phyloP scores from a whole-genome alignment of 1,139 yeast genomes.

The Arxiozyma bovina region DNA sequence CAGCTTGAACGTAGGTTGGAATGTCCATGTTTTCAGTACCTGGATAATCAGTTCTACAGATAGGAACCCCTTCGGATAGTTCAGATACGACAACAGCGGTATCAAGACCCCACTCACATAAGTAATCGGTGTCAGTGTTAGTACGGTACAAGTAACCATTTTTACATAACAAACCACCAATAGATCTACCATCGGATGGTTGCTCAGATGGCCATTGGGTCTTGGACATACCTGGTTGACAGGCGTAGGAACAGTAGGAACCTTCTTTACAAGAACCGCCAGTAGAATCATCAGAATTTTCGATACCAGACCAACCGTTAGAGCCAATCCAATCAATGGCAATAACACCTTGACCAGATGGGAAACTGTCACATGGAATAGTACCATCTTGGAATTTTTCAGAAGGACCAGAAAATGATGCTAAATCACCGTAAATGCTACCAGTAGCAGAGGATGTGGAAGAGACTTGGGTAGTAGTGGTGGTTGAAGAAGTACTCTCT shows the following conservation, averaged over 20 bases:
- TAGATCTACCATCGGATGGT: constrained; percentile 66
- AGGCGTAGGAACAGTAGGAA: constrained; percentile 74
- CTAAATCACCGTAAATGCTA: constrained; percentile 48
- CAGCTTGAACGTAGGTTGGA: constrained; percentile 62
- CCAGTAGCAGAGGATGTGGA: constrained; percentile 30
- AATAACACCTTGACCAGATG: constrained; percentile 67
- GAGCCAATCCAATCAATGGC: constrained; percentile 48
- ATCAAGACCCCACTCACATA: constrained; percentile 72
- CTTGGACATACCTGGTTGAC: constrained; percentile 87
- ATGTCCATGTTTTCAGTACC: constrained; percentile 84
- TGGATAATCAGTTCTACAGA: constrained; percentile 83
- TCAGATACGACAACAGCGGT: constrained; percentile 53
- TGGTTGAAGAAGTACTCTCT: constrained; percentile 24
- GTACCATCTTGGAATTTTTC: constrained; percentile 55
- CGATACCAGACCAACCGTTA: constrained; percentile 71
- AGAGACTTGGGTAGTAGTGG: constrained; percentile 31
- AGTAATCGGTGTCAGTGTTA: constrained; percentile 47
- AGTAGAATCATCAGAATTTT: constrained; percentile 51
- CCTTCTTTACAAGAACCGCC: constrained; percentile 66
- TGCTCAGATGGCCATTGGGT: constrained; percentile 76
- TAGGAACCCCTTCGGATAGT: constrained; percentile 51
- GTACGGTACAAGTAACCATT: constrained; percentile 62
- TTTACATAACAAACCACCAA: constrained; percentile 70
- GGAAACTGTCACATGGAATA: constrained; percentile 51
- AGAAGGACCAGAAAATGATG: constrained; percentile 44